Evolutionary conservation across 169 alveolate species (phyloP), one percentile per base, ranked within the genome.

Genomic region (Plasmodium vivax): DNA sequence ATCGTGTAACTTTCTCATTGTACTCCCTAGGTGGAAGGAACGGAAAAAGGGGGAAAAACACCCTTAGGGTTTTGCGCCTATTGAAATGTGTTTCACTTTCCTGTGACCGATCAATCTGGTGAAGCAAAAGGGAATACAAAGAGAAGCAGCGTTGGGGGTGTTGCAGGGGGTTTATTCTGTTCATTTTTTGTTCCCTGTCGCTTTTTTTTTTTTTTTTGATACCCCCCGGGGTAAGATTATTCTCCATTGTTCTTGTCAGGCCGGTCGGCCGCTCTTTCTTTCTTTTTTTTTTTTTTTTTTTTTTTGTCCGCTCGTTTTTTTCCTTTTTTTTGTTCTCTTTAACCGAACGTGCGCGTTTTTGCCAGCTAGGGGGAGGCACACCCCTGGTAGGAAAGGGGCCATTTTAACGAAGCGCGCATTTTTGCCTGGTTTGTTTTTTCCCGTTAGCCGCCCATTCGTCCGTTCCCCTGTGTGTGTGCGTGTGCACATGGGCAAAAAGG

Each of bases 391-490:
- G 58, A 47, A 47, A 47, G 16, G 58, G n/a, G 58, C 77, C 54
- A n/a, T 71, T 34, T 84, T 84, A 36, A n/a, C 36, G 77, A 41
- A 12, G 36, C 23, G 47, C 34, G 56, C 80, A 72, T 85, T 73
- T 47, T 32, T 85, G 79, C 43, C 34, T 85, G 47, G 7, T 51
- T 8, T 30, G 34, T 74, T 30, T 74, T 85, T 85, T 74, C 27
- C 23, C 12, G 56, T 45, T 36, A 27, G 10, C 14, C 36, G n/a
- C 19, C 54, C 23, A 34, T 82, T 83, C 74, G 38, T 23, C 82
- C 43, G 83, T 51, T 68, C 51, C 41, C 54, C 58, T 74, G 93
- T 85, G 85, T 34, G 84, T 85, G 56, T 51, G 34, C 54, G 83
- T 74, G 84, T 62, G 84, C 85, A 85, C 56, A 74, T 34, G 38